These are phyloP conservation scores for Tolypocladium pustulatum DNA, from an alignment of 2,329 filamentous ascomycete species.

Conservation along the genomic window DNA sequence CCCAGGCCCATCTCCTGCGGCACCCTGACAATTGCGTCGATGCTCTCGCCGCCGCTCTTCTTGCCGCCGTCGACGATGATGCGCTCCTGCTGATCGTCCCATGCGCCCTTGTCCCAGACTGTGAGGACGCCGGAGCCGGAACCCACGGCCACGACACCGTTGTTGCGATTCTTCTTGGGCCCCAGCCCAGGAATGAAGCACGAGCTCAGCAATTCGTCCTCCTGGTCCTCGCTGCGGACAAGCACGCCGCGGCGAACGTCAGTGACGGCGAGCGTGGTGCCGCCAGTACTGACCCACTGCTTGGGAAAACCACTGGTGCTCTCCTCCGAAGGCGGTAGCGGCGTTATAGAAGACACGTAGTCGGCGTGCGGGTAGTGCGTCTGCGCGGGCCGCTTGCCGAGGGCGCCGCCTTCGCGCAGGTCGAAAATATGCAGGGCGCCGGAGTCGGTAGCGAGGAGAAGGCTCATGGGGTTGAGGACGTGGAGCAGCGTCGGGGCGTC, in stretches of 20 bases:
- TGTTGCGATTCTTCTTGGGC: conserved; percentile 52
- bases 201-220: conserved; percentile 81
- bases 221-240: conserved; percentile 85
- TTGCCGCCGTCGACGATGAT: conserved; percentile 60
- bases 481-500: conserved; percentile 77
- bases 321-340: conserved; percentile 66
- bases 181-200: conserved; percentile 68
- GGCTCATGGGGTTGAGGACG: conserved; percentile 73
- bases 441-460: conserved; percentile 85
- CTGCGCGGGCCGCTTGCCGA: conserved; percentile 57
- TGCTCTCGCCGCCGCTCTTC: conserved; percentile 56
- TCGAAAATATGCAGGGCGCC: conserved; percentile 84
- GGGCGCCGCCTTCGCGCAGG: conserved; percentile 49
- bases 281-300: conserved; percentile 91
- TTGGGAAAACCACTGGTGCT: conserved; percentile 86
- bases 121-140: conserved; percentile 72
- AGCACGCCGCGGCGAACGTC: conserved; percentile 81
- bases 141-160: conserved; percentile 68
- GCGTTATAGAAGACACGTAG: conserved; percentile 80
- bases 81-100: conserved; percentile 91
- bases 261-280: conserved; percentile 80
- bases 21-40: conserved; percentile 67
- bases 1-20: conserved; percentile 60
- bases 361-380: conserved; percentile 84
- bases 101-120: conserved; percentile 86